phyloP scores from a whole-genome alignment of 768 basidiomycete species.

The Serendipita vermifera region DNA sequence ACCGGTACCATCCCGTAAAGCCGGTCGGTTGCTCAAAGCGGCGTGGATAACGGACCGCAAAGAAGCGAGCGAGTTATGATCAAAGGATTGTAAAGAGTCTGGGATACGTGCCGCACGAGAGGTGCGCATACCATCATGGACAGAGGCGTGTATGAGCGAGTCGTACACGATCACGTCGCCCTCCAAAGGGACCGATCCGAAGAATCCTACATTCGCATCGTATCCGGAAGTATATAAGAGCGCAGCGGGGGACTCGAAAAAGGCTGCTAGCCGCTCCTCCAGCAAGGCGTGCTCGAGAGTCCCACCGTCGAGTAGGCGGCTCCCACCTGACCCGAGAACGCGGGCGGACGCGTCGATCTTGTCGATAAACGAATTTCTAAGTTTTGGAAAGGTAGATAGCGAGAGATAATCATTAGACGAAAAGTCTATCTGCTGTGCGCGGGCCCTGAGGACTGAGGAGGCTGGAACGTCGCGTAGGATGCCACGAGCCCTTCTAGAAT shows the following conservation, averaged over 20 bases:
- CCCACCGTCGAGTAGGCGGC: constrained; percentile 69
- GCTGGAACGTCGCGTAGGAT: constrained; percentile 63
- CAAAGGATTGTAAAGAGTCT: constrained; percentile 36
- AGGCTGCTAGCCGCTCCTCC: constrained; percentile 51
- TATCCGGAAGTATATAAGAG: constrained; percentile 88
- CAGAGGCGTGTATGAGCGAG: constrained; percentile 79
- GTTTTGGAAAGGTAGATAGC: constrained; percentile 42
- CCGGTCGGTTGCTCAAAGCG: constrained; percentile 21
- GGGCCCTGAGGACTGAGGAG: constrained; percentile 29
- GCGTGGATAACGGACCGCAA: constrained; percentile 10
- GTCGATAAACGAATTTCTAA: constrained; percentile 47
- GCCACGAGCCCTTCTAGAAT: constrained; percentile 48
- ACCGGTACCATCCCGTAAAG: constrained; percentile 27
- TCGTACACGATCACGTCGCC: constrained; percentile 74
- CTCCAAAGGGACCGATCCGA: constrained; percentile 61
- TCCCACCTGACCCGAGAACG: constrained; percentile 78
- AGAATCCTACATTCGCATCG: constrained; percentile 84
- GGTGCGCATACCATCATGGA: constrained; percentile 79
- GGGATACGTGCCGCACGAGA: constrained; percentile 32
- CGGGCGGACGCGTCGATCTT: constrained; percentile 35
- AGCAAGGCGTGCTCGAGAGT: constrained; percentile 49
- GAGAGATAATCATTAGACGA: constrained; percentile 93
- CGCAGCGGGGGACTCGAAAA: constrained; percentile 52
- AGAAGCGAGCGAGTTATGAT: constrained; percentile 50
- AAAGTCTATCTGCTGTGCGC: constrained; percentile 41